Evolutionary conservation across 2,329 filamentous ascomycete genomes (phyloP).

Genomic region (Nigrospora sphaerica): DNA sequence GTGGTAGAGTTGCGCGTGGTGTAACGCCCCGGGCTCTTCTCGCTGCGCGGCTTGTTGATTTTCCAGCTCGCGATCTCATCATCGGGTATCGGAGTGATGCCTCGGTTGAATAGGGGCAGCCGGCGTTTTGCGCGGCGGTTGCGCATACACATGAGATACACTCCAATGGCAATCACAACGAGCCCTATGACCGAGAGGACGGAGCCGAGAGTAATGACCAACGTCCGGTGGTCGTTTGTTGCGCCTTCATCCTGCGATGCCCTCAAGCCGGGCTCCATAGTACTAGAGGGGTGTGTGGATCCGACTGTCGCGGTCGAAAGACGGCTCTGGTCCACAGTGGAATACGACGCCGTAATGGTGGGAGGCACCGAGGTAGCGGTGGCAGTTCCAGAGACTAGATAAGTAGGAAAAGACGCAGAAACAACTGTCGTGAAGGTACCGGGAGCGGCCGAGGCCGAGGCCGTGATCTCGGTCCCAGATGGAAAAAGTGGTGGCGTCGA

Average conservation of each 20-base stretch:
- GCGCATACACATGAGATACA: slow-evolving; percentile 29
- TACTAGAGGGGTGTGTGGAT: background rate
- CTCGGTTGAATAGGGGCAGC: slow-evolving; percentile 40
- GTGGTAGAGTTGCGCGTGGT: slow-evolving; percentile 17
- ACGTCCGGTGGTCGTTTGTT: slow-evolving; percentile 25
- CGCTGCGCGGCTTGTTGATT: slow-evolving; percentile 23
- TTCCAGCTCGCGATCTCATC: slow-evolving; percentile 63
- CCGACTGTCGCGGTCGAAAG: background rate
- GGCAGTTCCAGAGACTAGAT: background rate
- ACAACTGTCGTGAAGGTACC: background rate
- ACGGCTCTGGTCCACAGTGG: too few species aligned
- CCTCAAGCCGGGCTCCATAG: background rate
- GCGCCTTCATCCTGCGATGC: background rate
- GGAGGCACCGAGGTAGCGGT: background rate
- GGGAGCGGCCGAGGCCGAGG: background rate
- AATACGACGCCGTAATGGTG: background rate
- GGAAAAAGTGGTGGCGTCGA: too few species aligned
- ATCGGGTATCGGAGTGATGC: slow-evolving; percentile 55
- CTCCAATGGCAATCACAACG: slow-evolving; percentile 25
- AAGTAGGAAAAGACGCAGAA: background rate
- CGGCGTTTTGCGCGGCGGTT: slow-evolving; percentile 25
- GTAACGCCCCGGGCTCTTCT: slow-evolving; percentile 19
- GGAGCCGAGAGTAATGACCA: slow-evolving; percentile 45
- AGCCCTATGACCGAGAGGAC: slow-evolving; percentile 38
- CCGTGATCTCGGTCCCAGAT: background rate